phyloP scores from a whole-genome alignment of 305 asterid genomes.

The Solanum hybrid region DNA sequence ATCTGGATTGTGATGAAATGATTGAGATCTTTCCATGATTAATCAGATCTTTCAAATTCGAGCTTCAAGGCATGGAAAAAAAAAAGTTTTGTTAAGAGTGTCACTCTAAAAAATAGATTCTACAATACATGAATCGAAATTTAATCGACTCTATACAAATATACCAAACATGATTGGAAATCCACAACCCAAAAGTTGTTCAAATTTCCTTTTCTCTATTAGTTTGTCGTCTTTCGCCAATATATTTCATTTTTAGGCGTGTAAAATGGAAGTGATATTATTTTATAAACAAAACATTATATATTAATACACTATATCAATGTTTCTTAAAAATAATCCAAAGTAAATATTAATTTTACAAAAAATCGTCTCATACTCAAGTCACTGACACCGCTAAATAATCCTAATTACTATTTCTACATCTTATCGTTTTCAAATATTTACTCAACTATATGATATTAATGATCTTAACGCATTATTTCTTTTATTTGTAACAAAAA shows the following conservation, averaged over 20 bases:
- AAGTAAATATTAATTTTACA: not conserved
- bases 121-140: no score
- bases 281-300: not conserved
- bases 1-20: accelerated
- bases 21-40: not conserved
- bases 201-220: not conserved
- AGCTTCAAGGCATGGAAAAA: not conserved
- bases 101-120: not conserved
- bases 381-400: not conserved
- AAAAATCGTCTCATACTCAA: not conserved
- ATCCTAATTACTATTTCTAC: not conserved
- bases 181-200: not conserved
- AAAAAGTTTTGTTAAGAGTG: not conserved
- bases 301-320: not conserved
- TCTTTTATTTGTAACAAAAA: not conserved
- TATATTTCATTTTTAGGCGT: not conserved
- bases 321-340: not conserved
- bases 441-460: not conserved
- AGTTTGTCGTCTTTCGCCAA: not conserved
- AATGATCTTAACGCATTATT: not conserved
- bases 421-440: not conserved
- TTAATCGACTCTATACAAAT: not conserved
- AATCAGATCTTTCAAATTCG: not conserved
- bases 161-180: not conserved
- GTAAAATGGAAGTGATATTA: not conserved